A percentile compares a stretch with the other conserved stretches of the same genome.
Conservation (phyloP, 1,284 basidiomycete genomes). For the Sphaerobolus stellatus region DNA sequence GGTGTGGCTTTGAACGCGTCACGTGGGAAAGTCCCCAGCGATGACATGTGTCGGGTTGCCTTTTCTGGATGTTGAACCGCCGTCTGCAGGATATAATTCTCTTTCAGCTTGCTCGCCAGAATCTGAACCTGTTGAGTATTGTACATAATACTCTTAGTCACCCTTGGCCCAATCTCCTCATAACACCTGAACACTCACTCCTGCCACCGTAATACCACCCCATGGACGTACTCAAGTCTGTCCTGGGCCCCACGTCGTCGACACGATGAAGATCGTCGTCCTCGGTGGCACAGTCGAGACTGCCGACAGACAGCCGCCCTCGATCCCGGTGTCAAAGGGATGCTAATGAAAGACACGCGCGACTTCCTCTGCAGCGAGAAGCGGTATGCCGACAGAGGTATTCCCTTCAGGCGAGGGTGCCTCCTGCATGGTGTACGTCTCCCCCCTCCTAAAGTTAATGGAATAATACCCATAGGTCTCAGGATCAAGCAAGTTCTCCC, state of each 20-base stretch:
- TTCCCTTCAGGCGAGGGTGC: conserved; percentile 26
- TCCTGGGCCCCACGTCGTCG: conserved; percentile 77
- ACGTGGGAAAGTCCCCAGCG: too few species aligned
- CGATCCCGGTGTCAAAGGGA: conserved; percentile 20
- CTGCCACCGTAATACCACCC: background rate
- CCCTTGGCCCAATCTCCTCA: too few species aligned
- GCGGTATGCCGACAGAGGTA: conserved; percentile 27
- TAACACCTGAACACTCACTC: too few species aligned
- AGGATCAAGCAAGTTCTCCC: conserved; percentile 25
- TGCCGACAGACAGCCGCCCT: conserved; percentile 72
- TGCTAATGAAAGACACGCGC: conserved; percentile 25
- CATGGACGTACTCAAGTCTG: conserved; percentile 80
- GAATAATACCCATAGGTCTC: background rate
- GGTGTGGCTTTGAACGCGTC: too few species aligned
- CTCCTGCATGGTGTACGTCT: conserved; percentile 20
- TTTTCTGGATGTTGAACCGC: too few species aligned
- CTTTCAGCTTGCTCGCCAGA: too few species aligned
- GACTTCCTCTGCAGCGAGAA: conserved; percentile 28
- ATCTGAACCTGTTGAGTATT: too few species aligned
- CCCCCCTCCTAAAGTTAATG: conserved; percentile 52
- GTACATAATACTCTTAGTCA: too few species aligned
- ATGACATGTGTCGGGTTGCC: too few species aligned
- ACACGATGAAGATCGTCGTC: conserved; percentile 83
- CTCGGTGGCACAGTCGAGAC: conserved; percentile 83
- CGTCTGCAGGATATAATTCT: too few species aligned